A percentile compares a stretch with the other conserved stretches of the same genome.
These are phyloP conservation scores for Populus hybrid DNA, from an alignment of 441 rosid species.

Conservation along the genomic window DNA sequence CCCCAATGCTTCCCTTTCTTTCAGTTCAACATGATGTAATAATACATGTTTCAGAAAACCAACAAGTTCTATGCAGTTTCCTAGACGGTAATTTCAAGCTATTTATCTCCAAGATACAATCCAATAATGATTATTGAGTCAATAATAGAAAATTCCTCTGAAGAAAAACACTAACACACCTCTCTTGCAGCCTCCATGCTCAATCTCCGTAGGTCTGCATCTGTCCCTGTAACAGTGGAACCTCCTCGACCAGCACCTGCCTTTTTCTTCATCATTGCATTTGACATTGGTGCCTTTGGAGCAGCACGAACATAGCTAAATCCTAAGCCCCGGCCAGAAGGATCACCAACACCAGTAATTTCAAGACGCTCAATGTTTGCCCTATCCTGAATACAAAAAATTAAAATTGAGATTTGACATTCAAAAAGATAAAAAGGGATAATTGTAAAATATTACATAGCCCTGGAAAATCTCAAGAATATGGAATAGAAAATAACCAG, in stretches of 20 bases:
- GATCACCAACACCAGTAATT: constrained; percentile 99
- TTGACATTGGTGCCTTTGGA: constrained; percentile 88
- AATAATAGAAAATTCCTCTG: neutral
- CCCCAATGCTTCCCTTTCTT: neutral
- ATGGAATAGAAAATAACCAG: neutral
- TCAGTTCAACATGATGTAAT: neutral
- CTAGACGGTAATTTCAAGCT: neutral
- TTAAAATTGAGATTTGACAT: neutral
- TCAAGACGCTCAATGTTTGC: constrained; percentile 98
- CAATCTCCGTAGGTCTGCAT: constrained; percentile 98
- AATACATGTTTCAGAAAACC: neutral
- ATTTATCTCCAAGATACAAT: neutral
- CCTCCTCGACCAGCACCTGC: constrained; percentile 82
- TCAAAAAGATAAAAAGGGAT: neutral
- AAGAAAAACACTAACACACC: constrained; percentile 36
- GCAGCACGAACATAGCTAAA: constrained; percentile 93
- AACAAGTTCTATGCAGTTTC: neutral
- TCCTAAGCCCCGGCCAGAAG: constrained; percentile 98
- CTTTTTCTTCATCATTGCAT: constrained; percentile 76
- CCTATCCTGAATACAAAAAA: constrained; percentile 55
- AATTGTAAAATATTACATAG: neutral
- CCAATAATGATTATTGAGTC: neutral
- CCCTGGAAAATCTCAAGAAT: neutral
- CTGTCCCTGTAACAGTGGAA: constrained; percentile 95
- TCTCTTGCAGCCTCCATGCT: constrained; percentile 99